Evolutionary conservation across 306 rosid species (phyloP).

Genomic region (Cucumis sativus): Cucumber_9930_V3 NC_026660.2:6893001-6893500

Average conservation of each 20-base stretch:
- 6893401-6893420: neutral
- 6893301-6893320: neutral
- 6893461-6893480: conserved; percentile 77
- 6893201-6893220: no score
- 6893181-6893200: no score
- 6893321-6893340: neutral
- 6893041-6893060: no score
- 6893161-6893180: no score
- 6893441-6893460: conserved; percentile 85
- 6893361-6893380: neutral
- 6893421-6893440: conserved; percentile 24
- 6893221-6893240: no score
- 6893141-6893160: no score
- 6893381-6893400: neutral
- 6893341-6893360: neutral
- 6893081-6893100: no score
- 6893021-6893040: no score
- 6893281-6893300: neutral
- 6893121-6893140: no score
- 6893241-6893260: neutral
- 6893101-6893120: no score
- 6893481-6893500: conserved; percentile 64
- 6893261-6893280: neutral
- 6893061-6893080: no score
- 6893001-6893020: no score